Base-by-base conservation (phyloP, 352 stramenopile genomes). In the Pythium sp. region DNA sequence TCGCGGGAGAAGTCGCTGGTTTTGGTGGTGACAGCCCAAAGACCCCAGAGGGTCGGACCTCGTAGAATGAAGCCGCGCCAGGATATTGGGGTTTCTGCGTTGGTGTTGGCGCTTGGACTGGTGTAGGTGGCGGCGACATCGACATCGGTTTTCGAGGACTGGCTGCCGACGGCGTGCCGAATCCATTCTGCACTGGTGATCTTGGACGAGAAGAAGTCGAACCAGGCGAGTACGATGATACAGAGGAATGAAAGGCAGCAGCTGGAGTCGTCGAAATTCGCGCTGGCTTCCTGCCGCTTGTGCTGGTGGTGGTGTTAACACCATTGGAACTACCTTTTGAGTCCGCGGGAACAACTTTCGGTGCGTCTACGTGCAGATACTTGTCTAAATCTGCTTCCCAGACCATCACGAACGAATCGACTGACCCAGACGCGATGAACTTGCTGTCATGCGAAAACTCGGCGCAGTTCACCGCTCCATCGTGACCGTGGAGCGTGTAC, bases 401-500 rank as follows among this genome's bases (percentile, higher is more conserved):
- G 18, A 93, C 80, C 75, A 97, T 88, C 18, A 97, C 89, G 69
- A 90, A 81, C 34, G 82, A 84, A 64, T 97, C 90, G 32, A 84
- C 84, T 0, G 75, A 81, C 0, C 88, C 90, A 0, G 86, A 93
- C 8, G 87, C 87, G 53, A 96, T 72, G 36, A 85, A 68, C 36
- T 78, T 82, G 69, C 74, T 81, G 61, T 96, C 82, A 6, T 74
- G 71, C 26, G 88, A 92, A 60, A 96, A 97, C 65, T 86, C 69
- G 3, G 74, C 84, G 62, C 75, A 80, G 57, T 87, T 84, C 24
- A 93, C 86, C 0, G 76, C 80, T 20, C 82, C 91, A 65, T 84
- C 76, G 71, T 98, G 93, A 15, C 93, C 91, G 49, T 96, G 89
- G 49, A 98, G 67, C 58, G 94, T 98, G 73, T 97, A 98, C 43